Evolutionary conservation across 495 filamentous ascomycete genomes (phyloP).

Genomic region (Annulohypoxylon maeteangense): DNA sequence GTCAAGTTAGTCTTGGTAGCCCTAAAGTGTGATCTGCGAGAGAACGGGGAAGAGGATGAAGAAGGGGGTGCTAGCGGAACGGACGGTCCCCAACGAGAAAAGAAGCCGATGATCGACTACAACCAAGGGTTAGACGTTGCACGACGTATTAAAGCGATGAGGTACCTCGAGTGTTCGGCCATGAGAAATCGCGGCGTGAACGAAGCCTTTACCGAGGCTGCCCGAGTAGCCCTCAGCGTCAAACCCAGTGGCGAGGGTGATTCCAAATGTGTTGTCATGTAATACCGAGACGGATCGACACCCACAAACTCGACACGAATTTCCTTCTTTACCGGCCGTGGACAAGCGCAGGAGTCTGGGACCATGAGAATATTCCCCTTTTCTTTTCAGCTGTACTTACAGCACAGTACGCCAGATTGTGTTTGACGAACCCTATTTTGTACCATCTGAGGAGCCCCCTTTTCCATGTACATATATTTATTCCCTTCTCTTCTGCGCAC

Average conservation of each 20-base stretch:
- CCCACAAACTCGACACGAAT: slow-evolving; percentile 36
- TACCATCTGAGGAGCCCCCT: slow-evolving; percentile 23
- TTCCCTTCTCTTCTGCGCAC: slow-evolving; percentile 27
- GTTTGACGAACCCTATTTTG: slow-evolving; percentile 16
- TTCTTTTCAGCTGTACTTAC: slow-evolving; percentile 8
- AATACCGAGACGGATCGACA: slow-evolving; percentile 25
- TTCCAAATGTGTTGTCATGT: slow-evolving; percentile 68
- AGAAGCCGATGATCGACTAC: slow-evolving; percentile 86
- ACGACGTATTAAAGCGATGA: slow-evolving; percentile 83
- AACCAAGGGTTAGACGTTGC: slow-evolving; percentile 93
- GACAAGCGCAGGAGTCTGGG: slow-evolving; percentile 40
- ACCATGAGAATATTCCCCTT: slow-evolving; percentile 32
- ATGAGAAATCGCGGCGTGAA: slow-evolving; percentile 98
- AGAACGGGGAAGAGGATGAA: slow-evolving; percentile 68
- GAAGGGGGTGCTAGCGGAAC: slow-evolving; percentile 52
- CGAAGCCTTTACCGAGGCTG: slow-evolving; percentile 98
- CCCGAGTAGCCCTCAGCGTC: slow-evolving; percentile 92
- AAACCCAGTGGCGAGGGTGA: slow-evolving; percentile 86
- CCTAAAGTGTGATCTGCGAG: slow-evolving; percentile 94
- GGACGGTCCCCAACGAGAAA: slow-evolving; percentile 59
- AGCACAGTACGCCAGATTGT: slow-evolving; percentile 14
- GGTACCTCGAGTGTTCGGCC: slow-evolving; percentile 98
- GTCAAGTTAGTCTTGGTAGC: slow-evolving; percentile 96
- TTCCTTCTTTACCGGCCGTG: slow-evolving; percentile 37
- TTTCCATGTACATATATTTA: slow-evolving; percentile 41